Percentiles rank a stretch among this genome's conserved stretches.
Evolutionary conservation across 2,329 filamentous ascomycete species (phyloP).

Genomic region (Cladophialophora chaetospira): DNA sequence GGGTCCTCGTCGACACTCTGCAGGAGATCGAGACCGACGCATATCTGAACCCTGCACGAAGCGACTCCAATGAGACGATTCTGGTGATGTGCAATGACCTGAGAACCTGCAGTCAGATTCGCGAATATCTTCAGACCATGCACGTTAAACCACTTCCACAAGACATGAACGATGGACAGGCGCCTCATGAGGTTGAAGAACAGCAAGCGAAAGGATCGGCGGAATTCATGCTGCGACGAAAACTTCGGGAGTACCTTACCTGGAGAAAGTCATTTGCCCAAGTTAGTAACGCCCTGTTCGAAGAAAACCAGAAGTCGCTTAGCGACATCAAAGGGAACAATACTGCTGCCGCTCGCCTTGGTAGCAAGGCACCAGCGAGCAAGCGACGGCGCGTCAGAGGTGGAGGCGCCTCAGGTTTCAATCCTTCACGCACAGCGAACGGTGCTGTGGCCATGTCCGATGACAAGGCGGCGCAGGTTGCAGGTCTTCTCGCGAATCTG

Average conservation of each 20-base stretch:
- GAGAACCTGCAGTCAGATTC: slow-evolving; percentile 80
- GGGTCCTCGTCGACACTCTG: slow-evolving; percentile 80
- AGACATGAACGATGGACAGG: slow-evolving; percentile 42
- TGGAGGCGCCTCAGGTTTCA: slow-evolving; percentile 63
- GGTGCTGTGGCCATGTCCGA: slow-evolving; percentile 66
- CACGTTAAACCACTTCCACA: slow-evolving; percentile 61
- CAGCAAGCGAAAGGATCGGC: slow-evolving; percentile 69
- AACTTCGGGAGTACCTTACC: slow-evolving; percentile 78
- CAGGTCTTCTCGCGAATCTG: slow-evolving; percentile 78
- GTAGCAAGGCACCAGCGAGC: slow-evolving; percentile 67
- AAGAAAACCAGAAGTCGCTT: slow-evolving; percentile 76
- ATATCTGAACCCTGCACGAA: slow-evolving; percentile 77
- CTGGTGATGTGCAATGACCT: slow-evolving; percentile 94
- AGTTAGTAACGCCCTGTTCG: slow-evolving; percentile 74
- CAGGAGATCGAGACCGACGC: slow-evolving; percentile 91
- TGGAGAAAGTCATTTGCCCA: slow-evolving; percentile 91
- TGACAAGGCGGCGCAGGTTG: slow-evolving; percentile 80
- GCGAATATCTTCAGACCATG: slow-evolving; percentile 91
- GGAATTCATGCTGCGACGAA: slow-evolving; percentile 85
- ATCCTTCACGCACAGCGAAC: slow-evolving; percentile 65
- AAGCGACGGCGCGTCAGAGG: slow-evolving; percentile 85
- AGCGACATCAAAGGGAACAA: slow-evolving; percentile 65
- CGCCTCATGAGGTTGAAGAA: slow-evolving; percentile 45
- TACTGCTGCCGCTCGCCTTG: slow-evolving; percentile 42
- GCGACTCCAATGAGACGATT: slow-evolving; percentile 88